Conservation (phyloP, 73 alveolate genomes). For the Paramecium sexaurelia region DNA sequence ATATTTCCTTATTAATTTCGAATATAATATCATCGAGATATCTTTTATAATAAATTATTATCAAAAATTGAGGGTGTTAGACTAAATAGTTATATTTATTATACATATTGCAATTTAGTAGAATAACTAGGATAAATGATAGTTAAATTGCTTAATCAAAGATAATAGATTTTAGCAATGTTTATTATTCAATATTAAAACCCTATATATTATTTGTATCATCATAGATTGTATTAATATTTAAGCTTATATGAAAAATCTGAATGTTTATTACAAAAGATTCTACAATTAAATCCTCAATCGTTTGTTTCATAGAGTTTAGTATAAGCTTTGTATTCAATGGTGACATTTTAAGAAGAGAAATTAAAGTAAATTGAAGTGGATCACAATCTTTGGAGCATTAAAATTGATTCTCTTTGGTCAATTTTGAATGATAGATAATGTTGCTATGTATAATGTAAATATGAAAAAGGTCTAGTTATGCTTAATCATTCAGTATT, state of each 20-base stretch:
- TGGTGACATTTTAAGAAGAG: not conserved
- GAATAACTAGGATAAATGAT: not conserved
- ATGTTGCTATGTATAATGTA: constrained; percentile 7
- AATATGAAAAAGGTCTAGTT: not conserved
- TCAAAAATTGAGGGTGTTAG: not conserved
- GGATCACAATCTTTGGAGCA: not conserved
- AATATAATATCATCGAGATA: not conserved
- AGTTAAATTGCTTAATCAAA: not conserved
- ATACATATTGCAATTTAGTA: not conserved
- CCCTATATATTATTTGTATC: not conserved
- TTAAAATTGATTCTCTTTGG: not conserved
- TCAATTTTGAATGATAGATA: not conserved
- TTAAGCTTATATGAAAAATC: not conserved
- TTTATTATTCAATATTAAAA: not conserved
- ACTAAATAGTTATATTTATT: not conserved
- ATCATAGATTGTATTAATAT: not conserved
- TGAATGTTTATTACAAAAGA: not conserved
- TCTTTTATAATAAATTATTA: not conserved
- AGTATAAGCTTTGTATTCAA: not conserved
- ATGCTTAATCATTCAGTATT: constrained; percentile 6
- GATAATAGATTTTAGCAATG: not conserved
- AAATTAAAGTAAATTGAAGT: not conserved
- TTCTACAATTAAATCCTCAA: not conserved
- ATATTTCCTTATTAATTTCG: not conserved
- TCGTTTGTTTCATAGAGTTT: not conserved